A percentile compares a stretch with the other conserved stretches of the same genome.
Evolutionary conservation across 164 flowering plant genomes (phyloP).

Genomic region (Hamamelis virginiana): DNA sequence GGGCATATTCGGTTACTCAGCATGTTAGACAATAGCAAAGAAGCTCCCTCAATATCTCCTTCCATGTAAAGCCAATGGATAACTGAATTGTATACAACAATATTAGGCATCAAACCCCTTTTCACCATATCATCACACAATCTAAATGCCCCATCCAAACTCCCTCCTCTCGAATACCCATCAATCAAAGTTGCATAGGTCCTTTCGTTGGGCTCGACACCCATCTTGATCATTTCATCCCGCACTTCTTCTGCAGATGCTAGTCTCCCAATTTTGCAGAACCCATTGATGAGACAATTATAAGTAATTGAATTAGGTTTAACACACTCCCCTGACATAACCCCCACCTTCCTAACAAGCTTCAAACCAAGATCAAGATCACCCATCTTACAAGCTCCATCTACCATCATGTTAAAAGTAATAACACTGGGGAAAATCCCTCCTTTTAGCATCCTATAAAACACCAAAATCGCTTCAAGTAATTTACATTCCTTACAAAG

Average conservation of each 20-base stretch:
- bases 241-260: constrained; percentile 25
- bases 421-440: constrained; percentile 32
- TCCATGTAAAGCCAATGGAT: constrained; percentile 35
- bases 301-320: constrained; percentile 32
- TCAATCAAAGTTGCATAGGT: constrained; percentile 36
- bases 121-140: constrained; percentile 33
- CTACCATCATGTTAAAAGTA: constrained; percentile 36
- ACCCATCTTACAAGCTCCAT: constrained; percentile 30
- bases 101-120: constrained; percentile 29
- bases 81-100: constrained; percentile 33
- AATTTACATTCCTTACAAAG: constrained; percentile 28
- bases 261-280: constrained; percentile 29
- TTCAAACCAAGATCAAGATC: constrained; percentile 24
- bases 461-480: constrained; percentile 27
- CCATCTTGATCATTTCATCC: constrained; percentile 24
- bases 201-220: constrained; percentile 30
- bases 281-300: constrained; percentile 37
- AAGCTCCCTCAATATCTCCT: constrained; percentile 35
- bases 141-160: constrained; percentile 25
- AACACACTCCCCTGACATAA: constrained; percentile 24
- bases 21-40: constrained; percentile 31
- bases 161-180: constrained; percentile 34
- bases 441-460: constrained; percentile 33
- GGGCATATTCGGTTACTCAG: constrained; percentile 21
- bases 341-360: constrained; percentile 29